Conservation (phyloP, 164 flowering plant species). For the Vitis cinerea region DNA sequence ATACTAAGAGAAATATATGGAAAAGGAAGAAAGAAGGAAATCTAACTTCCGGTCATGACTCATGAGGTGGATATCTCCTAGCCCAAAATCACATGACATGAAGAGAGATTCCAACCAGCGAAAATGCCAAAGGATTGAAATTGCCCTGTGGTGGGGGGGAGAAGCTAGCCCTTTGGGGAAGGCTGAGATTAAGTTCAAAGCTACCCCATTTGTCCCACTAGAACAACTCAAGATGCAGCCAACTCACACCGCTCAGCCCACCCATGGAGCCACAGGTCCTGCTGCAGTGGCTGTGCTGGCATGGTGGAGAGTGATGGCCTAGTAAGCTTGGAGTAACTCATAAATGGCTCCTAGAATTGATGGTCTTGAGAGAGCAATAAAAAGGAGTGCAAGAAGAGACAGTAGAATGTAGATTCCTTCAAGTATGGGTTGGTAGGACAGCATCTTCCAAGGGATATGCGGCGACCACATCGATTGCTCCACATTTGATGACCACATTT, state of each 20-base stretch:
- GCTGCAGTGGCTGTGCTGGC: too few species aligned
- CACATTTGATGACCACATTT: slow-evolving; percentile 12
- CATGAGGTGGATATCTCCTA: too few species aligned
- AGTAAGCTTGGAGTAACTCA: too few species aligned
- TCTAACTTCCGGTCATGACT: too few species aligned
- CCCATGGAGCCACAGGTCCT: too few species aligned
- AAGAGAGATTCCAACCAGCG: background rate
- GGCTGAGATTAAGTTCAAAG: background rate
- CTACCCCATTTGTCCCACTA: background rate
- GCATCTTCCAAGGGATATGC: slow-evolving; percentile 45
- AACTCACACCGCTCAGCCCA: too few species aligned
- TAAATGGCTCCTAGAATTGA: too few species aligned
- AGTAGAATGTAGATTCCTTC: slow-evolving; percentile 11
- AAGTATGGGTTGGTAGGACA: slow-evolving; percentile 1
- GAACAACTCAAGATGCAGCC: too few species aligned
- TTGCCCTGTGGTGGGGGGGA: slow-evolving; percentile 26
- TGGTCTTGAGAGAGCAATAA: background rate
- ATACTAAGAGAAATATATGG: too few species aligned
- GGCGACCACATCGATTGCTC: slow-evolving; percentile 30
- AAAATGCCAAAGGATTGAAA: slow-evolving; percentile 40
- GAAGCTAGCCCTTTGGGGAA: slow-evolving; percentile 2
- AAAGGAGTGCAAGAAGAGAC: background rate
- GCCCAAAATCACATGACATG: too few species aligned
- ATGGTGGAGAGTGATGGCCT: too few species aligned
- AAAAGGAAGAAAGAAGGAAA: too few species aligned